Conservation (phyloP, 805 yeast species). For the Zygosaccharomyces pseudorouxii region DNA sequence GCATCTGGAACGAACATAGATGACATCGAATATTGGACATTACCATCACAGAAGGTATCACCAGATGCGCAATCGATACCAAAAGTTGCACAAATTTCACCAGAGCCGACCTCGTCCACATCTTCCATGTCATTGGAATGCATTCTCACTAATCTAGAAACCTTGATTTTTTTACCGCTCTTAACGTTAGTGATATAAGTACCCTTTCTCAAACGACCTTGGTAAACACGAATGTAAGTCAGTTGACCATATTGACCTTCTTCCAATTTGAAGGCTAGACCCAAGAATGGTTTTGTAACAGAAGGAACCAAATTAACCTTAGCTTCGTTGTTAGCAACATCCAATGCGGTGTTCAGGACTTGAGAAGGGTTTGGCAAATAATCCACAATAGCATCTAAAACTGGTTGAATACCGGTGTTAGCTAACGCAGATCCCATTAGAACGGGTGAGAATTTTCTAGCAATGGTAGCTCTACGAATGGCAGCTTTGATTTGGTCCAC, state of each 20-base stretch:
- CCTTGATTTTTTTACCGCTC: slow-evolving; percentile 89
- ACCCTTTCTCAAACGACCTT: slow-evolving; percentile 91
- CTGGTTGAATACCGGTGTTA: slow-evolving; percentile 92
- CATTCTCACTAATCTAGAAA: slow-evolving; percentile 94
- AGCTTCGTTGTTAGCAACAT: slow-evolving; percentile 56
- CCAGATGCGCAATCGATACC: slow-evolving; percentile 99
- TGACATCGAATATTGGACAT: slow-evolving; percentile 79
- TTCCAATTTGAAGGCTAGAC: slow-evolving; percentile 97
- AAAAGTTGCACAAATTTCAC: slow-evolving; percentile 98
- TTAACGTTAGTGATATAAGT: slow-evolving; percentile 81
- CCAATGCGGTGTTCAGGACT: slow-evolving; percentile 84
- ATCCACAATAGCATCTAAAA: slow-evolving; percentile 92
- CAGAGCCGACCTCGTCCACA: slow-evolving; percentile 90
- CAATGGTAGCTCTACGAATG: slow-evolving; percentile 92
- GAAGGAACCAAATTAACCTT: slow-evolving; percentile 75
- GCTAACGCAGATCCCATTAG: slow-evolving; percentile 98
- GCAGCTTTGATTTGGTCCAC: slow-evolving; percentile 80
- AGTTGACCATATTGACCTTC: slow-evolving; percentile 98
- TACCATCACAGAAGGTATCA: slow-evolving; percentile 90
- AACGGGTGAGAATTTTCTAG: slow-evolving; percentile 97
- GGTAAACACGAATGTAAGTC: slow-evolving; percentile 94
- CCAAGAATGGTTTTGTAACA: slow-evolving; percentile 76
- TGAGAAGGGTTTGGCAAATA: slow-evolving; percentile 95
- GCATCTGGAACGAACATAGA: slow-evolving; percentile 99
- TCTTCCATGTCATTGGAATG: slow-evolving; percentile 99